A percentile compares a stretch with the other conserved stretches of the same genome.
Conservation (phyloP, 2,329 filamentous ascomycete species). For the Cercospora sp. region DNA sequence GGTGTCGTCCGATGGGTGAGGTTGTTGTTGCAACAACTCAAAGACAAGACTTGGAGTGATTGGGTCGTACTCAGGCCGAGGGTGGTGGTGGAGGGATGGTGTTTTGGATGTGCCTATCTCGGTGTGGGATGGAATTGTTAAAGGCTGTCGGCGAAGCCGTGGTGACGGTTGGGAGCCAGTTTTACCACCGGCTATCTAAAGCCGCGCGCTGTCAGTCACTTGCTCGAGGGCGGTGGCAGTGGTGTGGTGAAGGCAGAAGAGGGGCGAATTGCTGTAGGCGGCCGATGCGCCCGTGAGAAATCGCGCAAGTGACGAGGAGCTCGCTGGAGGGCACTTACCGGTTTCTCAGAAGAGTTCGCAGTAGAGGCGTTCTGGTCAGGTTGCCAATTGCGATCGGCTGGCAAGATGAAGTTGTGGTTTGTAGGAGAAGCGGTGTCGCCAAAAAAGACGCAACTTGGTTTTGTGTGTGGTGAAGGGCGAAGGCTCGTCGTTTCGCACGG, state of each 20-base stretch:
- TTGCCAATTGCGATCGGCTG: background rate
- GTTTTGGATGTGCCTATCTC: slow-evolving; percentile 52
- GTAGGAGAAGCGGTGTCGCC: background rate
- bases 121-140: slow-evolving; percentile 35
- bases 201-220: slow-evolving; percentile 5
- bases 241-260: background rate
- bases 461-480: background rate
- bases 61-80: slow-evolving; percentile 33
- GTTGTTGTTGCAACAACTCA: slow-evolving; percentile 44
- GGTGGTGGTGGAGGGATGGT: slow-evolving; percentile 47
- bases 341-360: background rate
- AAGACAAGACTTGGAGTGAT: slow-evolving; percentile 48
- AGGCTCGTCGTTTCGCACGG: background rate
- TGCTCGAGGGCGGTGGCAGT: background rate
- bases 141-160: slow-evolving; percentile 49
- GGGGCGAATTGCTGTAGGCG: background rate
- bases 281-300: background rate
- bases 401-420: background rate
- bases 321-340: background rate
- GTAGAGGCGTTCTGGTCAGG: too few species aligned
- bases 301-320: background rate
- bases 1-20: slow-evolving; percentile 54
- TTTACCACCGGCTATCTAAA: slow-evolving; percentile 1
- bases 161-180: slow-evolving; percentile 30
- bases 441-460: background rate